These are phyloP conservation scores for Cladosporium sp. DNA, from an alignment of 2,329 filamentous ascomycete species.

Conservation along the genomic window DNA sequence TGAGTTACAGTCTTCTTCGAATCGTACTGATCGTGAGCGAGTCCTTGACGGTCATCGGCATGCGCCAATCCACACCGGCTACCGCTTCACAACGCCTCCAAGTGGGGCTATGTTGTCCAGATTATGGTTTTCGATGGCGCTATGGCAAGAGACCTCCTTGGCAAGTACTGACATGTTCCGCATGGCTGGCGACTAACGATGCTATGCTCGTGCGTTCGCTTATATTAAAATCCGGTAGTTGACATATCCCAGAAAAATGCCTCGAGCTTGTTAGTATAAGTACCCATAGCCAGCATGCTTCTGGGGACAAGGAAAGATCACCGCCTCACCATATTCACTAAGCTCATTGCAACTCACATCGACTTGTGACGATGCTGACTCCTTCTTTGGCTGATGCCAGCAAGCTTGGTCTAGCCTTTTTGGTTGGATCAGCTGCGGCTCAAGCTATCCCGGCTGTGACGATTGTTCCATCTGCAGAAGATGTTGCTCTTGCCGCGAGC, in stretches of 20 bases:
- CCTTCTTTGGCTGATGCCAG: slow-evolving; percentile 12
- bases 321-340: neutral
- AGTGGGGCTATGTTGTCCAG: neutral
- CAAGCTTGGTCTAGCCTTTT: slow-evolving; percentile 14
- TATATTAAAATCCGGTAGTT: neutral
- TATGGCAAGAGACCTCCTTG: slow-evolving; percentile 2
- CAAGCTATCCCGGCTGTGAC: neutral
- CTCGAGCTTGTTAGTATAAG: neutral
- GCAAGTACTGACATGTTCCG: neutral
- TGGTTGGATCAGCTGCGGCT: slow-evolving; percentile 6
- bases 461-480: slow-evolving; percentile 6
- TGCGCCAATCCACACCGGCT: neutral
- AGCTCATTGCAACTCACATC: neutral
- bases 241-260: neutral
- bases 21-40: neutral
- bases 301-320: neutral
- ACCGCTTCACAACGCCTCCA: neutral
- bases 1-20: neutral
- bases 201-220: slow-evolving; percentile 8
- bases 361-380: slow-evolving; percentile 7
- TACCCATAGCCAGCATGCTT: neutral
- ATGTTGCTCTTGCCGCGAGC: slow-evolving; percentile 23
- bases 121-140: slow-evolving; percentile 9
- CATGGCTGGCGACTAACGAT: slow-evolving; percentile 8
- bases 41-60: neutral